These are phyloP conservation scores for Coix lacrymajobi DNA, from an alignment of 176 grass and related monocot species.

Conservation along the genomic window DNA sequence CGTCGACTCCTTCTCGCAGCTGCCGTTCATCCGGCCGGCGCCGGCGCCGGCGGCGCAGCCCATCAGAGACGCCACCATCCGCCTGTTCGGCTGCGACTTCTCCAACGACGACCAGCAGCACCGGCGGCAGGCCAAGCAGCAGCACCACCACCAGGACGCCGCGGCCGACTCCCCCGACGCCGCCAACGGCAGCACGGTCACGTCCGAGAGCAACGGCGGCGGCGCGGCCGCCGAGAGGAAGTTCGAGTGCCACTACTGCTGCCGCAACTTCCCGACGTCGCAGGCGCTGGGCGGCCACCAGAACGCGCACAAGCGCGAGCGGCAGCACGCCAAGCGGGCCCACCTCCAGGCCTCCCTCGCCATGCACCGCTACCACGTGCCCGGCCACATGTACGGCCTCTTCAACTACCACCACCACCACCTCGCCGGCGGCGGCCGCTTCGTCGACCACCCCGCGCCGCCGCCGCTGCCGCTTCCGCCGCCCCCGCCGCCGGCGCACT, in stretches of 20 bases:
- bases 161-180: conserved; percentile 15
- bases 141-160: neutral
- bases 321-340: conserved; percentile 93
- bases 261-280: conserved; percentile 97
- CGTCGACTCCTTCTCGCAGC: conserved; percentile 87
- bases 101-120: conserved; percentile 47
- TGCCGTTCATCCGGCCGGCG: conserved; percentile 58
- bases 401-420: conserved; percentile 65
- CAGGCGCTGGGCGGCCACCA: conserved; percentile 97
- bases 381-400: conserved; percentile 62
- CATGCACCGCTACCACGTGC: conserved; percentile 72
- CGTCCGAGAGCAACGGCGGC: conserved; percentile 13
- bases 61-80: conserved; percentile 49
- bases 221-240: conserved; percentile 44
- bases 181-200: conserved; percentile 30
- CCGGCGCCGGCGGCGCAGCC: neutral
- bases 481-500: conserved; percentile 48
- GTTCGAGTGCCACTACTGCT: conserved; percentile 99
- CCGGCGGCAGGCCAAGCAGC: neutral
- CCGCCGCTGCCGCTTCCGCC: neutral
- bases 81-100: conserved; percentile 90
- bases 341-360: conserved; percentile 76
- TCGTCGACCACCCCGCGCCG: conserved; percentile 6
- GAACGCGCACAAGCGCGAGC: conserved; percentile 98
- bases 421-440: conserved; percentile 2